Conservation (phyloP, 176 grass and related monocot genomes). For the Oryza glumipatula region DNA sequence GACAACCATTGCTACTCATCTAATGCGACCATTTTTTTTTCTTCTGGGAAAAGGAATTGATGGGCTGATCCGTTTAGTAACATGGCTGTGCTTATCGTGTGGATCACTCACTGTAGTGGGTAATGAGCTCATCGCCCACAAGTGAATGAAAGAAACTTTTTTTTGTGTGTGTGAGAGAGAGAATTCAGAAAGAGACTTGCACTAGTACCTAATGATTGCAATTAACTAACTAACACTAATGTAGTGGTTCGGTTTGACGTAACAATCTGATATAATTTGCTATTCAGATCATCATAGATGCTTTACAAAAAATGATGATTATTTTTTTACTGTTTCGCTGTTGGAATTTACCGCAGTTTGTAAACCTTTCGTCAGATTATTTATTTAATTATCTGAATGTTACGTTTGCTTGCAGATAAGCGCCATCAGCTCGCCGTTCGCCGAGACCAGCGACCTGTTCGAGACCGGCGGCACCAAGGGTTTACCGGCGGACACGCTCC, state of each 20-base stretch:
- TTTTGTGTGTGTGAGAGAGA: not conserved
- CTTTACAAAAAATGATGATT: not conserved
- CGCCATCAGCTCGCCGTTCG: slow-evolving; percentile 71
- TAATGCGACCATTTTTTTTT: not conserved
- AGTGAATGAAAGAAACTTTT: not conserved
- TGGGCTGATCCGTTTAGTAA: not conserved
- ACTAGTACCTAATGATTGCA: not conserved
- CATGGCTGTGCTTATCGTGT: slow-evolving; percentile 20
- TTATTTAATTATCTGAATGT: not conserved
- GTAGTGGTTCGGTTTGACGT: slow-evolving; percentile 14
- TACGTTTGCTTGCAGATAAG: slow-evolving; percentile 56
- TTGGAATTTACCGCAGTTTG: not conserved
- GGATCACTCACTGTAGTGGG: slow-evolving; percentile 20
- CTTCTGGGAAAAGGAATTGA: not conserved
- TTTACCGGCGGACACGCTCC: slow-evolving; percentile 43
- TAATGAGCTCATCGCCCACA: slow-evolving; percentile 18
- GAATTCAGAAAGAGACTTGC: not conserved
- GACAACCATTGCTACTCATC: slow-evolving; percentile 7
- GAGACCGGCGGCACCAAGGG: slow-evolving; percentile 56
- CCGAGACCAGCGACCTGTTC: slow-evolving; percentile 81
- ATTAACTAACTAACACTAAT: slow-evolving; percentile 17
- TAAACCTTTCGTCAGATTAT: not conserved
- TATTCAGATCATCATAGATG: not conserved
- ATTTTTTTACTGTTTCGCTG: not conserved
- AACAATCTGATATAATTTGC: not conserved